These are phyloP conservation scores for Ramaria sp. DNA, from an alignment of 768 basidiomycete species.

Conservation along the genomic window DNA sequence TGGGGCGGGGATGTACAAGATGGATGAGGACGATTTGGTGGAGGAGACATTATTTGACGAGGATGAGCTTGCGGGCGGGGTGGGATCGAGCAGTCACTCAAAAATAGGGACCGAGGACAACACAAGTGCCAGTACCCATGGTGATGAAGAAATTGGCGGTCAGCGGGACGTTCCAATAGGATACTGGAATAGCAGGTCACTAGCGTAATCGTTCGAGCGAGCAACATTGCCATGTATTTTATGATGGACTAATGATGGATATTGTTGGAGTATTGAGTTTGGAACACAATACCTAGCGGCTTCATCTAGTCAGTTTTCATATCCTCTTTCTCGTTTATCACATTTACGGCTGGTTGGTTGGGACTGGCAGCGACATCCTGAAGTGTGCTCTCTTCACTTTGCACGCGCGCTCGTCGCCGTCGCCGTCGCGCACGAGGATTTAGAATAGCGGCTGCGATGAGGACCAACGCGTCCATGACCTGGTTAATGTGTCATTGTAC, in stretches of 20 bases:
- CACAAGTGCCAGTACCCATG: constrained; percentile 17
- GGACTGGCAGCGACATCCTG: neutral
- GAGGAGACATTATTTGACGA: constrained; percentile 41
- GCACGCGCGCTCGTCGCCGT: neutral
- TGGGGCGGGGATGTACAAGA: constrained; percentile 7
- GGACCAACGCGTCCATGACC: constrained; percentile 51
- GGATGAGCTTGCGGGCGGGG: constrained; percentile 22
- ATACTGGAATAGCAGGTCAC: neutral
- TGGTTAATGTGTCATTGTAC: constrained; percentile 14
- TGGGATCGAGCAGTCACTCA: constrained; percentile 12
- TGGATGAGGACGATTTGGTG: constrained; percentile 31
- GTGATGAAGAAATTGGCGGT: constrained; percentile 11
- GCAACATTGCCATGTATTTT: neutral
- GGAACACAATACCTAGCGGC: neutral
- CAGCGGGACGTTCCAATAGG: neutral
- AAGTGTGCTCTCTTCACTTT: neutral
- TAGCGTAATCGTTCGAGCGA: neutral
- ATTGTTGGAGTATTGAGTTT: neutral
- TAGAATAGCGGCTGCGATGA: constrained; percentile 50
- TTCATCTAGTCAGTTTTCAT: neutral
- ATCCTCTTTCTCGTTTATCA: neutral
- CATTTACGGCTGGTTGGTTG: neutral
- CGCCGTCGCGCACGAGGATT: constrained; percentile 32
- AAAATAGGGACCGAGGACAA: constrained; percentile 16
- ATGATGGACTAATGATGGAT: neutral